phyloP scores from a whole-genome alignment of 164 flowering plant genomes.

The Nymphaea colorata region DNA sequence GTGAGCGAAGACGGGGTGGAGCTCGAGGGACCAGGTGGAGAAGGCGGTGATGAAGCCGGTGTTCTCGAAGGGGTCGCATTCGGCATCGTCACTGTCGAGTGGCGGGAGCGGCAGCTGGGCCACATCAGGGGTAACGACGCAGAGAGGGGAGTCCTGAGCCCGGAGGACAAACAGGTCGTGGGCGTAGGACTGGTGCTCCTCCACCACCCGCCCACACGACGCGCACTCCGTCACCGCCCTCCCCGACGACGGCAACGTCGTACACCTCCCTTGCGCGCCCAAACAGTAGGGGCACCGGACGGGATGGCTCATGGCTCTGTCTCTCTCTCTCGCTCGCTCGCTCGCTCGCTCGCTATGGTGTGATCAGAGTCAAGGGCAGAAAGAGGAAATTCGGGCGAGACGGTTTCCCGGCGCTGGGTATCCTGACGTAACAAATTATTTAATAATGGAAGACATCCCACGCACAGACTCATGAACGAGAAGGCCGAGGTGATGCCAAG shows the following conservation, averaged over 20 bases:
- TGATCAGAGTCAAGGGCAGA: too few relatives aligned
- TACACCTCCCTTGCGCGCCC: slow-evolving; percentile 29
- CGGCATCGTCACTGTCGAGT: slow-evolving; percentile 10
- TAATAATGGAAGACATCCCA: too few relatives aligned
- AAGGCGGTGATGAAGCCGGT: slow-evolving; percentile 93
- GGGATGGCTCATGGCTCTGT: background rate
- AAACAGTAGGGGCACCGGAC: slow-evolving; percentile 67
- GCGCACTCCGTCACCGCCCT: slow-evolving; percentile 57
- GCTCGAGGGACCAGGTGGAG: slow-evolving; percentile 90
- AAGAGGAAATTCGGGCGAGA: too few relatives aligned
- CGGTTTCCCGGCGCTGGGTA: too few relatives aligned
- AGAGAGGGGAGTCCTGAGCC: slow-evolving; percentile 76
- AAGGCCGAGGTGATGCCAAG: too few relatives aligned
- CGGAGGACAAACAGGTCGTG: slow-evolving; percentile 84
- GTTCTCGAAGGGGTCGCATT: slow-evolving; percentile 68
- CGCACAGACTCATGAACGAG: too few relatives aligned
- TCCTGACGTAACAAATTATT: too few relatives aligned
- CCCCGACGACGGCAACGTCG: slow-evolving; percentile 42
- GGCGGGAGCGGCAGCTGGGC: slow-evolving; percentile 7
- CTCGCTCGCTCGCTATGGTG: background rate
- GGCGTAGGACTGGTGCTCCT: slow-evolving; percentile 54
- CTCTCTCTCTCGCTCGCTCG: background rate
- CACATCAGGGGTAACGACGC: slow-evolving; percentile 83
- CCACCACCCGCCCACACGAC: slow-evolving; percentile 79
- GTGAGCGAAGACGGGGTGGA: slow-evolving; percentile 50